phyloP scores from a whole-genome alignment of 441 rosid genomes.

The Theobroma grandiflorum region DNA sequence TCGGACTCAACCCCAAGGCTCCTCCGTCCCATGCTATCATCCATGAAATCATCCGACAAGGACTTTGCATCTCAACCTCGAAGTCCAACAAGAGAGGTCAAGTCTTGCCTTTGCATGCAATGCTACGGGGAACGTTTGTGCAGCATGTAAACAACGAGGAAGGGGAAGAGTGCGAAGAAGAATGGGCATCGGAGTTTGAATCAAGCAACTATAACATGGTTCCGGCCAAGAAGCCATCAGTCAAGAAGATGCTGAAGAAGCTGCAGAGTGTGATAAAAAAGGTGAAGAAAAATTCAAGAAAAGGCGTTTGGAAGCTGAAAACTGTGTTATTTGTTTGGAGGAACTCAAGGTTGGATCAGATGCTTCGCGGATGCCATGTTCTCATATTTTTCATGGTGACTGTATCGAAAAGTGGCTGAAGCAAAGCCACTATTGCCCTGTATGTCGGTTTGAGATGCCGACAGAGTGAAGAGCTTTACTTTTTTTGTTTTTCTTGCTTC shows the following conservation, averaged over 20 bases:
- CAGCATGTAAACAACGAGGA: too few relatives aligned
- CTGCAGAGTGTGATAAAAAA: not conserved
- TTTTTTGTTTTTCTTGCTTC: too few relatives aligned
- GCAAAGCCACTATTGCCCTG: not conserved
- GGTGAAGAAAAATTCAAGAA: not conserved
- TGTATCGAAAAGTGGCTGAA: not conserved
- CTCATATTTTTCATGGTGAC: not conserved
- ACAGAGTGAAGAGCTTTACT: too few relatives aligned
- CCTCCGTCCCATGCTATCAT: rapidly evolving
- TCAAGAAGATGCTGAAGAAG: not conserved
- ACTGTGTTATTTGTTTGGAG: not conserved
- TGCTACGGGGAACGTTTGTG: not conserved
- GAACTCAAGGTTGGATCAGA: not conserved
- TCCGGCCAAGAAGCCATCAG: not conserved
- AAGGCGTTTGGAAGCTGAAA: not conserved
- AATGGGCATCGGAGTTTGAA: not conserved
- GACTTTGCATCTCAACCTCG: not conserved
- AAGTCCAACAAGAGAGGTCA: not conserved
- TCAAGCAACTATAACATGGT: not conserved
- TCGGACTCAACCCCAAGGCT: not conserved
- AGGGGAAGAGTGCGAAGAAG: not conserved
- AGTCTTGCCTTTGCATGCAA: not conserved
- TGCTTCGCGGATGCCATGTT: conserved; percentile 4
- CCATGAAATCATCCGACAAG: not conserved
- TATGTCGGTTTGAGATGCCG: too few relatives aligned